Evolutionary conservation across 345 rosid genomes (phyloP).

Genomic region (Acer saccharum): DNA sequence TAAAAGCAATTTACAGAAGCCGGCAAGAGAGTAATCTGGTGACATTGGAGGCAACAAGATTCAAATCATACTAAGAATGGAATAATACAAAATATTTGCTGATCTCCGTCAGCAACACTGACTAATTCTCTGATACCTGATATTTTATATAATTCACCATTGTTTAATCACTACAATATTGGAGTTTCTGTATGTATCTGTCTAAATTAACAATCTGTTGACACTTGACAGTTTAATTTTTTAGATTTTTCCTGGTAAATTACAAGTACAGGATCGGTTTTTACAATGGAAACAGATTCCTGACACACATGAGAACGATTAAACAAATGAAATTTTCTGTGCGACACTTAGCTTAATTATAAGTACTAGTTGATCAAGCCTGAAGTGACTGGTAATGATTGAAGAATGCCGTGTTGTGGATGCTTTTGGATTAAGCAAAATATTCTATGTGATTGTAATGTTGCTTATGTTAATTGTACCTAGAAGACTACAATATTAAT

Average conservation of each 20-base stretch:
- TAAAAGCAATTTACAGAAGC: too few relatives aligned
- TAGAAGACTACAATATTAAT: too few relatives aligned
- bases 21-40: too few relatives aligned
- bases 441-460: constrained; percentile 4
- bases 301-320: constrained; percentile 2
- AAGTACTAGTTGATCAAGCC: not conserved
- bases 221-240: not conserved
- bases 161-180: constrained; percentile 2
- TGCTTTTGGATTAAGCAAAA: constrained; percentile 11
- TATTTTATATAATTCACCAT: not conserved
- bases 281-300: not conserved
- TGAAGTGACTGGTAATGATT: not conserved
- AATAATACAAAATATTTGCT: constrained; percentile 1
- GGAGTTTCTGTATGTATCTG: not conserved
- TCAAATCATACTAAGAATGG: not conserved
- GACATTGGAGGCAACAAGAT: too few relatives aligned
- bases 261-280: not conserved
- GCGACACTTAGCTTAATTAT: not conserved
- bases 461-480: not conserved
- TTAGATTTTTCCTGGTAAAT: not conserved
- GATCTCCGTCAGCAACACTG: not conserved
- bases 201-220: not conserved
- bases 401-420: not conserved
- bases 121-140: not conserved
- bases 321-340: not conserved